These are phyloP conservation scores for Hanseniaspora sp. DNA, from an alignment of 1,139 yeast species.

Conservation along the genomic window DNA sequence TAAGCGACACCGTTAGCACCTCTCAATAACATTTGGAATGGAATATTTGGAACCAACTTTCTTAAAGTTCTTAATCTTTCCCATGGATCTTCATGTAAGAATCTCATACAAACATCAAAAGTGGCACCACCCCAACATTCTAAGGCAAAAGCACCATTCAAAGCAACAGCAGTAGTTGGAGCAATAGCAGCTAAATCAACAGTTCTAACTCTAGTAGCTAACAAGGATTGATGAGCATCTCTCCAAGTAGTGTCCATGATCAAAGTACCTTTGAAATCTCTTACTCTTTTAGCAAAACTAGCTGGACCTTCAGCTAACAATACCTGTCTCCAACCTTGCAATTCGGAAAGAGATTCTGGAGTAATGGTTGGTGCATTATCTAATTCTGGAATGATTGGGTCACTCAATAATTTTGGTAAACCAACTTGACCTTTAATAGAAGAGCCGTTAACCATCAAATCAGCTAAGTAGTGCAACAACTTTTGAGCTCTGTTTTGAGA, in stretches of 20 bases:
- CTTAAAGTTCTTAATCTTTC: conserved; percentile 81
- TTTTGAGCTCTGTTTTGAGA: conserved; percentile 97
- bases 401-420: conserved; percentile 64
- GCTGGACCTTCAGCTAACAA: conserved; percentile 78
- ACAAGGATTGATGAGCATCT: conserved; percentile 97
- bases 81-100: conserved; percentile 98
- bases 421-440: conserved; percentile 94
- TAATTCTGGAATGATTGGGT: conserved; percentile 63
- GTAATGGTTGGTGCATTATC: conserved; percentile 50
- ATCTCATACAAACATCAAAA: conserved; percentile 96
- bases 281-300: conserved; percentile 75
- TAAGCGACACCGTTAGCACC: conserved; percentile 99
- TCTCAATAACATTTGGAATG: conserved; percentile 96
- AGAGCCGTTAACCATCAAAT: conserved; percentile 87
- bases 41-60: conserved; percentile 88
- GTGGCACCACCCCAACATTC: conserved; percentile 99
- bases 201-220: conserved; percentile 96
- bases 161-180: conserved; percentile 82
- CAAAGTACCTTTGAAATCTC: conserved; percentile 73
- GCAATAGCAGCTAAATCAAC: conserved; percentile 85
- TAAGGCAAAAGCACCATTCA: conserved; percentile 81
- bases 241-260: conserved; percentile 99
- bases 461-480: conserved; percentile 77
- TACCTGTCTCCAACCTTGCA: conserved; percentile 86
- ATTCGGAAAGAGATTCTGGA: conserved; percentile 43